A percentile compares a stretch with the other conserved stretches of the same genome.
phyloP scores from a whole-genome alignment of 176 grass and related monocot genomes.

The Ampelocalamus luodianensis region DNA sequence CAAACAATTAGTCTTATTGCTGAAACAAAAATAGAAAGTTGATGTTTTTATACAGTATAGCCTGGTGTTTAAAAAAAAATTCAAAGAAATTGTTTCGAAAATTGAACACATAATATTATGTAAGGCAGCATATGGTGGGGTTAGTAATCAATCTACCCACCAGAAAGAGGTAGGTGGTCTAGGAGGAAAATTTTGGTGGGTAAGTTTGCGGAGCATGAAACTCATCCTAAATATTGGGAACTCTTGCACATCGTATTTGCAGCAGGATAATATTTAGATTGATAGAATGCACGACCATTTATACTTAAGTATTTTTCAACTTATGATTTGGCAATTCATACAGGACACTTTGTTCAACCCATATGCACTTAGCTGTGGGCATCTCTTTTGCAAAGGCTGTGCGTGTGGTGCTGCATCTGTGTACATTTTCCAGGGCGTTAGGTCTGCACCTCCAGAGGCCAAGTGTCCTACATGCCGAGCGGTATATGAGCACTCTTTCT shows the following conservation, averaged over 20 bases:
- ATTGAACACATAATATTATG: constrained; percentile 1
- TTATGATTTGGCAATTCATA: neutral
- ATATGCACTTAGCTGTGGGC: constrained; percentile 68
- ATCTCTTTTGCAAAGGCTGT: constrained; percentile 76
- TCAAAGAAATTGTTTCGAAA: neutral
- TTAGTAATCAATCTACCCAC: neutral
- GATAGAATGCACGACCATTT: neutral
- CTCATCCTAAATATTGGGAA: neutral
- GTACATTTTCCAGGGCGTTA: constrained; percentile 74
- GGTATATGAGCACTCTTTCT: constrained; percentile 42
- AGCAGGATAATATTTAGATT: neutral
- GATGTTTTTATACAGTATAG: neutral
- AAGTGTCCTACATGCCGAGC: constrained; percentile 75
- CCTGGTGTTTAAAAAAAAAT: neutral
- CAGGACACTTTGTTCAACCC: constrained; percentile 78
- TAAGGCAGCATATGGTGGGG: neutral
- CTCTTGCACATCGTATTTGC: neutral
- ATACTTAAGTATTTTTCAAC: neutral
- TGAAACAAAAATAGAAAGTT: neutral
- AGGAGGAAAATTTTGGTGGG: neutral
- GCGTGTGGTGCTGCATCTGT: constrained; percentile 73
- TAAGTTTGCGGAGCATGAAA: neutral
- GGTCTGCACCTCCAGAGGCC: constrained; percentile 44
- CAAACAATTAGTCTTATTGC: too few relatives aligned
- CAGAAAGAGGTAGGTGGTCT: neutral